phyloP scores from a whole-genome alignment of 805 yeast species.

The Starmerella davenportii region DNA sequence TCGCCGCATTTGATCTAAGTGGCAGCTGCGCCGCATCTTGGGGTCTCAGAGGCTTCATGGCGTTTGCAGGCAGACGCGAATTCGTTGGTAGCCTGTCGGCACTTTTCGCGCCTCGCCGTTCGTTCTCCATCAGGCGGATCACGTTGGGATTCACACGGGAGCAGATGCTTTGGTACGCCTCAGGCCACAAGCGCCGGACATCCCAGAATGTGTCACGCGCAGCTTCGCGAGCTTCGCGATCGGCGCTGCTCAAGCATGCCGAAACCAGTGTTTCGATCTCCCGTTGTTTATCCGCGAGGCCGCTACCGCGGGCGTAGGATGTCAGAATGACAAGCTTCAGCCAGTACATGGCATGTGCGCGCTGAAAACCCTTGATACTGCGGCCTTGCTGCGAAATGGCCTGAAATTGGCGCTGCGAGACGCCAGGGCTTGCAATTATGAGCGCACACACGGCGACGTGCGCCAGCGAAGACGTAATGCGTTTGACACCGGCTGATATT shows the following conservation, averaged over 20 bases:
- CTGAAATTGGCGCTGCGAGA: slow-evolving; percentile 5
- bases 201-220: slow-evolving; percentile 62
- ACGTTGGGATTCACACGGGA: background rate
- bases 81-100: no score
- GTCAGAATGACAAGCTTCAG: slow-evolving; percentile 39
- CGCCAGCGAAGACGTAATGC: slow-evolving; percentile 39
- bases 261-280: slow-evolving; percentile 32
- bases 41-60: no score
- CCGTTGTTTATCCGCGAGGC: background rate
- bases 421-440: slow-evolving; percentile 25
- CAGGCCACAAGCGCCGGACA: slow-evolving; percentile 38
- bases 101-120: no score
- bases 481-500: slow-evolving; percentile 42
- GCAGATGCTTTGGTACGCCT: slow-evolving; percentile 1
- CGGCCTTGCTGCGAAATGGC: slow-evolving; percentile 28
- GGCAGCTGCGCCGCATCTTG: no score
- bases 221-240: slow-evolving; percentile 58
- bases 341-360: slow-evolving; percentile 55
- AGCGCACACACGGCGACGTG: slow-evolving; percentile 30
- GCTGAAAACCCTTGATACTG: slow-evolving; percentile 57
- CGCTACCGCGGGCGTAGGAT: background rate
- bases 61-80: no score
- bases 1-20: no score
- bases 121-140: background rate
- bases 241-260: slow-evolving; percentile 60